Conservation (phyloP, 345 rosid genomes). For the Corchorus capsularis region DNA sequence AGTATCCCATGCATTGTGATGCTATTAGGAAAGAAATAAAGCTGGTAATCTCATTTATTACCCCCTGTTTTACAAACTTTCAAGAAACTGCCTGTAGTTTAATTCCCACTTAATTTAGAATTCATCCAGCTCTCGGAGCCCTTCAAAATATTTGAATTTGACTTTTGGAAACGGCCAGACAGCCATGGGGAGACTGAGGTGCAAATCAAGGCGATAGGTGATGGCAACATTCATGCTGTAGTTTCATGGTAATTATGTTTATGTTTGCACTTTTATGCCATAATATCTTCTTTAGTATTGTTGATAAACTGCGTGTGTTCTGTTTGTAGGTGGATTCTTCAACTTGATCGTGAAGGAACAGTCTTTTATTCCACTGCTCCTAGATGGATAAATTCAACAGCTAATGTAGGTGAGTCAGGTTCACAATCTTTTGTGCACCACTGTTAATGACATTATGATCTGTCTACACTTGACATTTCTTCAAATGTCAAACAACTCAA, state of each 20-base stretch:
- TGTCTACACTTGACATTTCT: background rate
- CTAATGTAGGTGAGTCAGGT: constrained; percentile 44
- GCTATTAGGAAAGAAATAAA: constrained; percentile 67
- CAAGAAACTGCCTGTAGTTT: constrained; percentile 30
- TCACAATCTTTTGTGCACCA: background rate
- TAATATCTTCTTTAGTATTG: background rate
- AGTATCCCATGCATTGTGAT: constrained; percentile 83
- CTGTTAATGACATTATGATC: background rate
- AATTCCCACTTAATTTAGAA: constrained; percentile 43
- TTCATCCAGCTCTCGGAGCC: constrained; percentile 91
- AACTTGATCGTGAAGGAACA: constrained; percentile 84
- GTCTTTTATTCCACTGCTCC: constrained; percentile 93
- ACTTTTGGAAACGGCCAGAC: constrained; percentile 89
- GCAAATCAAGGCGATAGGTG: constrained; percentile 49
- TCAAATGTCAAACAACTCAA: constrained; percentile 14
- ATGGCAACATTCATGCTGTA: constrained; percentile 80
- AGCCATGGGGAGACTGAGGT: constrained; percentile 60
- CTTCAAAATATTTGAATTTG: constrained; percentile 83
- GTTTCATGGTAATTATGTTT: constrained; percentile 67
- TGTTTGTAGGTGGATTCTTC: constrained; percentile 83
- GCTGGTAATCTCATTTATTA: constrained; percentile 48
- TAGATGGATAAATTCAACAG: constrained; percentile 60
- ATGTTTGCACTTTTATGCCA: constrained; percentile 8
- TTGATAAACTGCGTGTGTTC: background rate
- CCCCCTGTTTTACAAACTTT: constrained; percentile 14